These are phyloP conservation scores for Didymella pinodella DNA, from an alignment of 2,329 filamentous ascomycete species.

Conservation along the genomic window DNA sequence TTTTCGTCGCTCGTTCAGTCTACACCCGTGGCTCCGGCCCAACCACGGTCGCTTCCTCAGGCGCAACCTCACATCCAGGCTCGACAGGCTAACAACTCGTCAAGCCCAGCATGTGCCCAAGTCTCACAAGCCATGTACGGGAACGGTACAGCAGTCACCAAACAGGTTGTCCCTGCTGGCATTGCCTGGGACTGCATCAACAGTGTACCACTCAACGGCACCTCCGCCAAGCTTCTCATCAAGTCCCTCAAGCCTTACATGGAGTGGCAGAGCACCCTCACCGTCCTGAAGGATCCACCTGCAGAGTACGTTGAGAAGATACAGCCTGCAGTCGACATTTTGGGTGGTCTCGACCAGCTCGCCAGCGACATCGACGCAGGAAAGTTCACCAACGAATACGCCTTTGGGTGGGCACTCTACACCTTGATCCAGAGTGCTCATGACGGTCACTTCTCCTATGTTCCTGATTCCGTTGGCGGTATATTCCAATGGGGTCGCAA, in stretches of 20 bases:
- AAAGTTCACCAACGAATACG: constrained; percentile 53
- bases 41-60: constrained; percentile 24
- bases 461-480: constrained; percentile 60
- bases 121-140: constrained; percentile 44
- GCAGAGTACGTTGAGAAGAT: constrained; percentile 57
- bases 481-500: constrained; percentile 60
- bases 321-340: constrained; percentile 55
- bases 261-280: constrained; percentile 58
- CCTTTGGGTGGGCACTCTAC: constrained; percentile 62
- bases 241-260: constrained; percentile 54
- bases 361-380: constrained; percentile 48
- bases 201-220: constrained; percentile 55
- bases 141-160: constrained; percentile 20
- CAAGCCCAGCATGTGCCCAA: constrained; percentile 42
- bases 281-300: constrained; percentile 55
- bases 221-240: constrained; percentile 51
- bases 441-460: constrained; percentile 70
- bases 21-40: constrained; percentile 35
- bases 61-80: constrained; percentile 24
- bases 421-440: constrained; percentile 64
- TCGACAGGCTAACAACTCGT: constrained; percentile 37
- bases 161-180: constrained; percentile 51
- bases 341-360: constrained; percentile 52
- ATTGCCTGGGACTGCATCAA: constrained; percentile 57
- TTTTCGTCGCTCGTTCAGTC: constrained; percentile 33